Percentiles rank a stretch among this genome's conserved stretches.
phyloP scores from a whole-genome alignment of 768 basidiomycete genomes.

The Podaxis sp. region DNA sequence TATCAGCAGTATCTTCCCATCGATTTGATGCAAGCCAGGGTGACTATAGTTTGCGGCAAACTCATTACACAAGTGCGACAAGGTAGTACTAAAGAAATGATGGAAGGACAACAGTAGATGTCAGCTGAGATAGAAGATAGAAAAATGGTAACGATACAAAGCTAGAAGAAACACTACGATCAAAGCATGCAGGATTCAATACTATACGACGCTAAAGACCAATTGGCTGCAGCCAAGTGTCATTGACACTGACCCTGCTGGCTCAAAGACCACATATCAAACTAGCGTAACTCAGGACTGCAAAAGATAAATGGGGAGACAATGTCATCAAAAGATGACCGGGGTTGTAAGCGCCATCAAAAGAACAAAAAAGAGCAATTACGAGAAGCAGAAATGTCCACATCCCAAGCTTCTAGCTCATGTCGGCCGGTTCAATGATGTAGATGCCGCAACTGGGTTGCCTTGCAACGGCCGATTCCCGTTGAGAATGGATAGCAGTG shows the following conservation, averaged over 20 bases:
- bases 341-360: neutral
- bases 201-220: slow-evolving; percentile 4
- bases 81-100: neutral
- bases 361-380: neutral
- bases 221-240: neutral
- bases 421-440: slow-evolving; percentile 1
- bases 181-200: slow-evolving; percentile 16
- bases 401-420: slow-evolving; percentile 2
- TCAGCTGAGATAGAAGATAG: slow-evolving; percentile 11
- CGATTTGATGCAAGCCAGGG: neutral
- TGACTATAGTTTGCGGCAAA: neutral
- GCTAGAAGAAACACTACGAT: slow-evolving; percentile 19
- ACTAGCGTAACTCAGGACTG: neutral
- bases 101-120: slow-evolving; percentile 6
- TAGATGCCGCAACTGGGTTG: neutral
- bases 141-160: slow-evolving; percentile 19
- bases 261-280: neutral
- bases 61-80: neutral
- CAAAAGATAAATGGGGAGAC: neutral
- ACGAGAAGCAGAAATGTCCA: neutral
- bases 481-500: slow-evolving; percentile 29
- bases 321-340: neutral
- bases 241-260: neutral
- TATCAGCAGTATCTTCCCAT: neutral
- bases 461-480: slow-evolving; percentile 17